A percentile compares a stretch with the other conserved stretches of the same genome.
Conservation (phyloP, 805 yeast genomes). For the Candida piceae region DNA sequence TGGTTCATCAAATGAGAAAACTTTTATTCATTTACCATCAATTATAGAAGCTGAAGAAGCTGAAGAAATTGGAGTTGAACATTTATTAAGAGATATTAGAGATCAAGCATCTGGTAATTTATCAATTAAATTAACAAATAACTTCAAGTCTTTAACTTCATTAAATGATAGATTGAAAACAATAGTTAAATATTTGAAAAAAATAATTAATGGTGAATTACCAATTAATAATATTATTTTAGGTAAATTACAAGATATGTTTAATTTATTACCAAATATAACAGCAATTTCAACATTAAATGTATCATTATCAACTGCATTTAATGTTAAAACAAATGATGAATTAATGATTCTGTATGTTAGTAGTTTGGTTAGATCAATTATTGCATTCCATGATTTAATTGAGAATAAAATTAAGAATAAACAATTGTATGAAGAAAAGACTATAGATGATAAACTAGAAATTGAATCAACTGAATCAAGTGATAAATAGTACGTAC, state of each 20-base stretch:
- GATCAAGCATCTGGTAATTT: constrained; percentile 95
- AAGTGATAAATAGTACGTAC: too few relatives aligned
- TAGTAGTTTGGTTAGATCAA: constrained; percentile 84
- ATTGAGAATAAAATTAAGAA: constrained; percentile 93
- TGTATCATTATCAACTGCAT: constrained; percentile 60
- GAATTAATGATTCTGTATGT: constrained; percentile 92
- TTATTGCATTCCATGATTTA: constrained; percentile 93
- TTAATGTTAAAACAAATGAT: constrained; percentile 91
- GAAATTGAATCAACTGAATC: too few relatives aligned
- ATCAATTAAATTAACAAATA: constrained; percentile 82
- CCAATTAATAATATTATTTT: constrained; percentile 88
- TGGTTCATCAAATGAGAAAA: constrained; percentile 87
- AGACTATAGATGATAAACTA: too few relatives aligned
- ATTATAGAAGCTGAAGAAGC: constrained; percentile 97
- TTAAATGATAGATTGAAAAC: constrained; percentile 73
- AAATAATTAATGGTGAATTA: constrained; percentile 62
- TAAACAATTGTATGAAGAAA: constrained; percentile 42
- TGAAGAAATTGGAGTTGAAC: constrained; percentile 98
- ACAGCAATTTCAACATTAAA: constrained; percentile 32
- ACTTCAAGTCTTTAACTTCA: constrained; percentile 82
- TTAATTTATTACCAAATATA: constrained; percentile 81
- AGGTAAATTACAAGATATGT: constrained; percentile 91
- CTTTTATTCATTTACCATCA: constrained; percentile 91
- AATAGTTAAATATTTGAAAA: constrained; percentile 71
- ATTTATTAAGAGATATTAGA: constrained; percentile 84